Evolutionary conservation across 768 basidiomycete genomes (phyloP).

Genomic region (Ramaria sp.): DNA sequence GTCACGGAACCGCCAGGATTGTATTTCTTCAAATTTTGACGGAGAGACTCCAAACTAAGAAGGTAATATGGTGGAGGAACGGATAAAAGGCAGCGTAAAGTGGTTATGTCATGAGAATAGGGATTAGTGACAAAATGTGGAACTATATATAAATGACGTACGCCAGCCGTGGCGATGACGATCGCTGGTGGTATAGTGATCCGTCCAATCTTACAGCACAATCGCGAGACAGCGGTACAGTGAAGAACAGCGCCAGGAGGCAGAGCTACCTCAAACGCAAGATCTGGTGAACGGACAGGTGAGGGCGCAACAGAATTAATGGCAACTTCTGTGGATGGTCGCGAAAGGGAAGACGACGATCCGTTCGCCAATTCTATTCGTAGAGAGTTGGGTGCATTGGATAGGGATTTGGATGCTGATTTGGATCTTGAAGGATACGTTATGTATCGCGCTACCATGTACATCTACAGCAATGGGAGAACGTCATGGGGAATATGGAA

Average conservation of each 20-base stretch:
- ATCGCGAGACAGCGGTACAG: constrained; percentile 50
- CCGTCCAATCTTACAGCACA: constrained; percentile 61
- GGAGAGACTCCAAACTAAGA: constrained; percentile 18
- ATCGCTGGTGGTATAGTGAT: constrained; percentile 66
- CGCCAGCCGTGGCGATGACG: constrained; percentile 50
- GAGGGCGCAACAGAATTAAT: neutral
- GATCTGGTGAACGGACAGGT: neutral
- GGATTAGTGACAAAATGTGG: constrained; percentile 5
- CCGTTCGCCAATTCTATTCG: neutral
- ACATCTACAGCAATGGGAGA: constrained; percentile 32
- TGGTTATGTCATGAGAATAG: neutral
- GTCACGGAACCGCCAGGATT: constrained; percentile 25
- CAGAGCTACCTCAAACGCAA: neutral
- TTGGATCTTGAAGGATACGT: constrained; percentile 34
- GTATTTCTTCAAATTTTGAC: constrained; percentile 8
- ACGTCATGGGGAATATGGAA: neutral
- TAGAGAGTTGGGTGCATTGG: neutral
- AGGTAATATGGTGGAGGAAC: constrained; percentile 35
- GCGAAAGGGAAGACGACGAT: neutral
- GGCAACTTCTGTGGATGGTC: neutral
- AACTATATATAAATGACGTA: constrained; percentile 16
- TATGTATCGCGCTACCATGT: constrained; percentile 52
- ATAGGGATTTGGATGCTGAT: constrained; percentile 10
- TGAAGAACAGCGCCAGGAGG: constrained; percentile 47
- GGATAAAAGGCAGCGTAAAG: neutral